Evolutionary conservation across 805 yeast genomes (phyloP).

Genomic region (Huiozyma naganishii): DNA sequence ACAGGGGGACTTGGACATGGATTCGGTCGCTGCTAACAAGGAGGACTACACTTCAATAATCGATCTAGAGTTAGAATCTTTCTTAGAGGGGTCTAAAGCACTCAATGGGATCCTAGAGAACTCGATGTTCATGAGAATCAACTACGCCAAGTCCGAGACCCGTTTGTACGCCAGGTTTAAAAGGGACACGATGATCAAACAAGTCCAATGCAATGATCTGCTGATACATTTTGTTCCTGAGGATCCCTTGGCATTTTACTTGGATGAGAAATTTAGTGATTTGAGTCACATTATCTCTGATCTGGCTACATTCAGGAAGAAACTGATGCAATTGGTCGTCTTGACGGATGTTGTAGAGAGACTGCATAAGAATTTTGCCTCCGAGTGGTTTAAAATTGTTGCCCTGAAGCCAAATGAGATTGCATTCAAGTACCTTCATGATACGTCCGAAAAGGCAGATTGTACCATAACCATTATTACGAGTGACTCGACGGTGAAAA

Average conservation of each 20-base stretch:
- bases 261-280: conserved; percentile 19
- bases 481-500: conserved; percentile 20
- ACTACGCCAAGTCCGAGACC: conserved; percentile 21
- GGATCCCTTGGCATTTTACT: conserved; percentile 21
- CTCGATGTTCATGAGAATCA: conserved; percentile 25
- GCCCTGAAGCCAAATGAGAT: conserved; percentile 26
- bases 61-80: conserved; percentile 22
- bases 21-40: background rate
- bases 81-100: conserved; percentile 22
- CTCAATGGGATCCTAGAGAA: conserved; percentile 20
- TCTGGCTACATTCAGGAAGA: conserved; percentile 22
- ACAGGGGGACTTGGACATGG: background rate
- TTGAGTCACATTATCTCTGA: conserved; percentile 19
- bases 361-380: conserved; percentile 24
- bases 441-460: conserved; percentile 17
- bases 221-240: conserved; percentile 20
- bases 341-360: conserved; percentile 27
- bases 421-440: conserved; percentile 25
- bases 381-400: conserved; percentile 24
- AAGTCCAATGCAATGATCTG: conserved; percentile 22
- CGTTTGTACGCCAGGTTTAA: conserved; percentile 25
- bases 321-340: conserved; percentile 25
- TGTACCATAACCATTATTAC: conserved; percentile 25
- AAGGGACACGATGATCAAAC: conserved; percentile 21
- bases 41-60: conserved; percentile 17